These are phyloP conservation scores for Salinomyces thailandicus DNA, from an alignment of 2,329 filamentous ascomycete species.

Conservation along the genomic window DNA sequence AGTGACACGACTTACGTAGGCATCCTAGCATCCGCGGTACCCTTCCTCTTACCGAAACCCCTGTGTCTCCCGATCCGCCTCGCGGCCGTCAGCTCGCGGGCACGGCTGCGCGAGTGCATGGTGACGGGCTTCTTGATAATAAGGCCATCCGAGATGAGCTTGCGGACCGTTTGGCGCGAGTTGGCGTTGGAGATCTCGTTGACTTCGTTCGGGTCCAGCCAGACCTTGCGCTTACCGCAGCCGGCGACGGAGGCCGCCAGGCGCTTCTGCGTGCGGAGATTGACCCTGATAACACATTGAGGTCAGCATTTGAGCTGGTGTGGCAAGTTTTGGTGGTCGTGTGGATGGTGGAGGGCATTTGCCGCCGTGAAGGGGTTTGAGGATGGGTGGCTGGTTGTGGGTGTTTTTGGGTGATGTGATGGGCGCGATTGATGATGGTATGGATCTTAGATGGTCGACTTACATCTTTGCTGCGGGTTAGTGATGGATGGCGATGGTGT, in stretches of 20 bases:
- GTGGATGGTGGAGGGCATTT: neutral
- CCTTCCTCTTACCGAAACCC: conserved; percentile 99
- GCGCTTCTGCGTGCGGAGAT: conserved; percentile 99
- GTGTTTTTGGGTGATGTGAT: too few species aligned
- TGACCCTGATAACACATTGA: conserved; percentile 61
- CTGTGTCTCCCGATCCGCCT: conserved; percentile 94
- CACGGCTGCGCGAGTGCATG: conserved; percentile 97
- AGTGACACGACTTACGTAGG: conserved; percentile 58
- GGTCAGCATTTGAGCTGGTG: conserved; percentile 16
- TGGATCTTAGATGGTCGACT: conserved; percentile 7
- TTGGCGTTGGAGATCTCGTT: conserved; percentile 99
- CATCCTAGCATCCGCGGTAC: conserved; percentile 99
- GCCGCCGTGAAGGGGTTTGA: neutral
- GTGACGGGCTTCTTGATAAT: conserved; percentile 99
- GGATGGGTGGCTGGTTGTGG: too few species aligned
- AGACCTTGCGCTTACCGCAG: conserved; percentile 99
- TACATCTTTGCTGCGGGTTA: conserved; percentile 21
- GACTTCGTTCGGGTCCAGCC: conserved; percentile 99
- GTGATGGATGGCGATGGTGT: conserved; percentile 17
- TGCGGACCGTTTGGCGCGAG: conserved; percentile 99
- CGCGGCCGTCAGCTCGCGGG: conserved; percentile 87
- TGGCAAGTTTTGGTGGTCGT: neutral
- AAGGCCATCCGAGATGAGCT: conserved; percentile 98
- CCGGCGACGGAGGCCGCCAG: conserved; percentile 96
- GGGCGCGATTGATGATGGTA: neutral